A percentile compares a stretch with the other conserved stretches of the same genome.
Evolutionary conservation across 2,329 filamentous ascomycete species (phyloP).

Genomic region (Sporothrix phasma): DNA sequence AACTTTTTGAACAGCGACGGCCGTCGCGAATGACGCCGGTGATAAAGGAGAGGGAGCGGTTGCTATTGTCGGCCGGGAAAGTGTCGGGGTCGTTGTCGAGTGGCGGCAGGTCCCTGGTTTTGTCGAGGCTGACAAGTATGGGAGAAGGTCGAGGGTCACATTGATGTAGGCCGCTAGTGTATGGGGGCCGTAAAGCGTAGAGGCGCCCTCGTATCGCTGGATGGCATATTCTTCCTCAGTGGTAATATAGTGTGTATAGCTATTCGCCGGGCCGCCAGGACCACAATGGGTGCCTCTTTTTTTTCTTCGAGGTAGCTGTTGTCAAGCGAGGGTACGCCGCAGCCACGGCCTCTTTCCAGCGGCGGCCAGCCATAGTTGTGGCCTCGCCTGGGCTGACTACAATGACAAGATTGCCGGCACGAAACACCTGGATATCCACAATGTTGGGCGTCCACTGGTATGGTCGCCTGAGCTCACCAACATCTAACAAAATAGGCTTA

Average conservation of each 20-base stretch:
- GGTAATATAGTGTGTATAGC: conserved; percentile 50
- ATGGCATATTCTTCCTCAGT: conserved; percentile 41
- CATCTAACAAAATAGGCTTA: conserved; percentile 81
- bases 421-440: conserved; percentile 76
- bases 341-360: conserved; percentile 67
- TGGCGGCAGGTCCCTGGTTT: conserved; percentile 19
- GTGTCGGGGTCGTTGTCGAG: conserved; percentile 38
- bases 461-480: conserved; percentile 66
- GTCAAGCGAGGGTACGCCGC: conserved; percentile 31
- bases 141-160: conserved; percentile 59
- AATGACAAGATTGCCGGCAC: conserved; percentile 75
- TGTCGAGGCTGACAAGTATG: conserved; percentile 47
- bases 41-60: conserved; percentile 68
- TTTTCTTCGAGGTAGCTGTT: neutral
- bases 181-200: conserved; percentile 75
- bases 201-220: conserved; percentile 75
- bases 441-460: conserved; percentile 89
- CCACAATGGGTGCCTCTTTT: conserved; percentile 40
- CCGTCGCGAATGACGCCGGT: conserved; percentile 64
- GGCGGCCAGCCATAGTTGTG: conserved; percentile 82
- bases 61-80: conserved; percentile 66
- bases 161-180: conserved; percentile 83
- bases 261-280: conserved; percentile 80
- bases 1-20: conserved; percentile 56
- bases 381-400: conserved; percentile 80